A percentile compares a stretch with the other conserved stretches of the same genome.
Evolutionary conservation across 1,284 basidiomycete genomes (phyloP).

Genomic region (Rhizopogon parksii): DNA sequence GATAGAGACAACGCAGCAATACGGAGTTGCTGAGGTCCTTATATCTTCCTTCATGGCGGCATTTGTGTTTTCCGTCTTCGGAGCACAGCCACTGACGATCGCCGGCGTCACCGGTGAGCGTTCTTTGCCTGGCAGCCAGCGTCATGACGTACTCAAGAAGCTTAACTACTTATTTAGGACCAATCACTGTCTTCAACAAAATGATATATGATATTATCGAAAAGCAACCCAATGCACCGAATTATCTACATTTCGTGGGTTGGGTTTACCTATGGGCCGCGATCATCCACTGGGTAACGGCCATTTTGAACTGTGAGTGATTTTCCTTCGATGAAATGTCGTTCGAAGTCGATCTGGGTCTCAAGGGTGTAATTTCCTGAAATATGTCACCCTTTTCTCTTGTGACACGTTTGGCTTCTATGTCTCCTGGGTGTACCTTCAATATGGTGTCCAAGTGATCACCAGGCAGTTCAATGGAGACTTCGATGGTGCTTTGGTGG

Average conservation of each 20-base stretch:
- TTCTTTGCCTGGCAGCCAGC: background rate
- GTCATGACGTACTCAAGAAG: background rate
- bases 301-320: conserved; percentile 70
- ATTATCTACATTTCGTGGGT: conserved; percentile 82
- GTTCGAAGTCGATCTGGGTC: conserved; percentile 10
- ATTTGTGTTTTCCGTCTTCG: conserved; percentile 85
- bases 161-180: conserved; percentile 42
- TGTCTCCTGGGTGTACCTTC: conserved; percentile 83
- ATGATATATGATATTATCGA: conserved; percentile 79
- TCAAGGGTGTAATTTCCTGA: conserved; percentile 74
- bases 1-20: conserved; percentile 85
- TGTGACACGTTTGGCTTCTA: conserved; percentile 95
- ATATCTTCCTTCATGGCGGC: conserved; percentile 83
- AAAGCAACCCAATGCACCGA: conserved; percentile 49
- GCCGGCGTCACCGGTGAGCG: conserved; percentile 83
- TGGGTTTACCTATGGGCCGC: conserved; percentile 95
- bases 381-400: conserved; percentile 86
- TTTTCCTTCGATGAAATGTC: background rate
- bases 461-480: conserved; percentile 56
- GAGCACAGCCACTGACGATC: conserved; percentile 88
- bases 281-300: conserved; percentile 86
- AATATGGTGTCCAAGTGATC: conserved; percentile 81
- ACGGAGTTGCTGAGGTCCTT: conserved; percentile 86
- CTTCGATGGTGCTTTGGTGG: conserved; percentile 57
- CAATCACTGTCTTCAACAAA: conserved; percentile 89